Base-by-base conservation (phyloP, 2,329 filamentous ascomycete species). In the Didymella pinodella region DNA sequence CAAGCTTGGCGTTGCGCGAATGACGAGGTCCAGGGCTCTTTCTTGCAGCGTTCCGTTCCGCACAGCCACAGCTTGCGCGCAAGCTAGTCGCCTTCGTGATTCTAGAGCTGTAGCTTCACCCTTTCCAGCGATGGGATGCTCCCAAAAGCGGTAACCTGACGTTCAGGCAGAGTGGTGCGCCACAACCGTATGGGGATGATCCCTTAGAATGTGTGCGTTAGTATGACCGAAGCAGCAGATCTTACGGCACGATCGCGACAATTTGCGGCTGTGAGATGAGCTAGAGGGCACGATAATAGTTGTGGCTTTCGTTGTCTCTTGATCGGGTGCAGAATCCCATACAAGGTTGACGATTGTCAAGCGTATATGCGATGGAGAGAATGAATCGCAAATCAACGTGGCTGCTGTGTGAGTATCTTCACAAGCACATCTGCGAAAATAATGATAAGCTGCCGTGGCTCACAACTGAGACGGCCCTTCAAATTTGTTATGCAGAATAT, bases 1-100 rank as follows among this genome's bases (percentile, higher is more conserved):
- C 11, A 57, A 40, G 29, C 53, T 53, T 56, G 53, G 58, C 48
- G 40, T 22, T 22, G 22, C 22, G 22, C 22, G 22, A 22, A 31
- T 32, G 38, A 50, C 49, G 47, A 50, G 50, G 26, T 20, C 18
- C 36, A 40, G 36, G n/a, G 36, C 36, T 54, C 34, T 45, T 41
- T 41, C 32, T 43, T 41, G 28, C 32, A 14, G 14, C 18, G 25
- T 2, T 22, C 47, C 48, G 51, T 40, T 29, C 18, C 8, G 41
- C 51, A 48, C 52, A 60, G 57, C 51, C 57, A 60, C 51, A 48
- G 51, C 22, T 59, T 59, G 50, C 26, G 50, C 45, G 31, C 40
- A 43, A 11, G 16, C 20, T 34, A 25, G 12, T 50, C 28, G 26
- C 20, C 28, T 53, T 14, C n/a, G 41, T 44, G 25, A 28, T 8